phyloP scores from a whole-genome alignment of 257 asterid species.

The Nyctanthes arbortristis region DNA sequence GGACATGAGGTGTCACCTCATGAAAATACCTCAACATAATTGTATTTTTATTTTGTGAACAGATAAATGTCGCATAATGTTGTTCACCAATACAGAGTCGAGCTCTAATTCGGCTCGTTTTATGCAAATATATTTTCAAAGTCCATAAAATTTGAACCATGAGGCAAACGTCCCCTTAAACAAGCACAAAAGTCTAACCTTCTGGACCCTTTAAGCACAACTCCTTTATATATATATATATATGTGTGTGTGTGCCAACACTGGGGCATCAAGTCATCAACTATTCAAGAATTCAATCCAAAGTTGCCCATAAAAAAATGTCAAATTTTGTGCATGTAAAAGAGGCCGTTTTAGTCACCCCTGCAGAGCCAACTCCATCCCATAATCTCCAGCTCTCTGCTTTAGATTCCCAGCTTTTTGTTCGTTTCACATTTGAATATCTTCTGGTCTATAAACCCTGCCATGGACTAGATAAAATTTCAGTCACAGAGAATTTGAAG shows the following conservation, averaged over 20 bases:
- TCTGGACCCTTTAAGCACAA: too few relatives aligned
- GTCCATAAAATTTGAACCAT: too few relatives aligned
- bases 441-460: conserved; percentile 48
- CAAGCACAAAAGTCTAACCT: too few relatives aligned
- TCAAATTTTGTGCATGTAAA: conserved; percentile 44
- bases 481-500: conserved; percentile 36
- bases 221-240: conserved; percentile 5
- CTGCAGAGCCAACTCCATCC: conserved; percentile 59
- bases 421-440: conserved; percentile 65
- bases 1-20: too few relatives aligned
- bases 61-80: too few relatives aligned
- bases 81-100: too few relatives aligned
- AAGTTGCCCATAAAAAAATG: conserved; percentile 27
- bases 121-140: too few relatives aligned
- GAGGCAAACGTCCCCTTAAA: too few relatives aligned
- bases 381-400: conserved; percentile 64
- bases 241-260: background rate
- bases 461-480: conserved; percentile 26
- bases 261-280: background rate
- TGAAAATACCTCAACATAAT: too few relatives aligned
- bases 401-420: conserved; percentile 68
- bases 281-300: too few relatives aligned
- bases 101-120: too few relatives aligned
- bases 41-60: too few relatives aligned
- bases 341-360: conserved; percentile 49